Conservation (phyloP, 73 alveolate genomes). For the Diophrys appendiculata region DNA sequence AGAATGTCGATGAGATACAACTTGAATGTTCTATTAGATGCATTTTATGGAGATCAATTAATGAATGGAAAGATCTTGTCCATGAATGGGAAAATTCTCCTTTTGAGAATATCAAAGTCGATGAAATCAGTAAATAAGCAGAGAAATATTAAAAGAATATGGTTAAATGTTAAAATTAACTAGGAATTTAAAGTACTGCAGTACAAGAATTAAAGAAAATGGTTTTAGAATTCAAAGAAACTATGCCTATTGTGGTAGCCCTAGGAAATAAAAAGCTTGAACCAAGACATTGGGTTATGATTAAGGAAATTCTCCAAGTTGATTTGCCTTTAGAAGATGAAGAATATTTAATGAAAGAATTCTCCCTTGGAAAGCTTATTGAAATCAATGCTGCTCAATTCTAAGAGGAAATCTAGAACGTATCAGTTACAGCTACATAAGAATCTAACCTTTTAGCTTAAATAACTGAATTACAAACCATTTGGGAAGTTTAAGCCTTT, state of each 20-base stretch:
- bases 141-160: slow-evolving; percentile 78
- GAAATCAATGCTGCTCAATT: slow-evolving; percentile 72
- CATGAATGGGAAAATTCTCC: slow-evolving; percentile 69
- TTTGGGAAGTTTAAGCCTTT: slow-evolving; percentile 91
- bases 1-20: slow-evolving; percentile 63
- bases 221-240: slow-evolving; percentile 83
- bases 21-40: slow-evolving; percentile 50
- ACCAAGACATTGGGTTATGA: slow-evolving; percentile 75
- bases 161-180: slow-evolving; percentile 73
- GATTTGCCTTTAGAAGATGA: slow-evolving; percentile 56
- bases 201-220: slow-evolving; percentile 68
- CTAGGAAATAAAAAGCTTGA: slow-evolving; percentile 75
- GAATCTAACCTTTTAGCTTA: slow-evolving; percentile 87
- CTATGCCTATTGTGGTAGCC: slow-evolving; percentile 89
- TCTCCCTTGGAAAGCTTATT: slow-evolving; percentile 73
- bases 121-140: slow-evolving; percentile 68
- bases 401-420: slow-evolving; percentile 76
- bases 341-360: slow-evolving; percentile 11
- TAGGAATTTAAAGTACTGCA: slow-evolving; percentile 67
- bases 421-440: slow-evolving; percentile 78
- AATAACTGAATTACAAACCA: slow-evolving; percentile 79
- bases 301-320: slow-evolving; percentile 61
- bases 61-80: slow-evolving; percentile 62
- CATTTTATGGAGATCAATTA: slow-evolving; percentile 71
- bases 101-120: slow-evolving; percentile 68